Evolutionary conservation across 1,284 basidiomycete genomes (phyloP), one percentile per base, ranked within the genome.

Genomic region (Farysia itapuensis): DNA sequence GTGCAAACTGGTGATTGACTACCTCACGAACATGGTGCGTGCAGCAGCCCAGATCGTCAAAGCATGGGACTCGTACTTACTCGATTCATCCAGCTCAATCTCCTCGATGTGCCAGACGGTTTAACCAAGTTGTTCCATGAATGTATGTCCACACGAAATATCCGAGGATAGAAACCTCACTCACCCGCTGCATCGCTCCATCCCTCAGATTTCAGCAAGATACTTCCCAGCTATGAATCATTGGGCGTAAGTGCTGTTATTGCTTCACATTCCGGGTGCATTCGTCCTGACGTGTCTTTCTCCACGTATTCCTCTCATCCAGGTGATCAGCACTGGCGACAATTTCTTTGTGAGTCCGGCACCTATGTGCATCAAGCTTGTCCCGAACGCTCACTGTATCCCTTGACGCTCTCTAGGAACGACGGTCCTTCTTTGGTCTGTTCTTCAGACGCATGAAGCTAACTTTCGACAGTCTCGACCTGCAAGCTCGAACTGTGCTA

Each of bases 391-490:
- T n/a, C n/a, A n/a, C n/a, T n/a, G n/a, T n/a, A n/a, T n/a, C n/a
- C n/a, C n/a, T 26, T 24, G 58, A 60, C 21, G 45, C 49, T 36
- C 50, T 60, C 30, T 61, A 46, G 35, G 59, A 63, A 30, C 44
- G 59, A 22, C 40, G 59, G 14, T 63, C 59, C 9, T 63, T 57
- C 49, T 63, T 63, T 19, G 59, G 59, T 23, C 53, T 63, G 35
- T 58, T 40, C 43, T 63, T 53, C 25, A 52, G 59, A 5, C 48
- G 59, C 7, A 39, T 41, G 21, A 63, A 50, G 39, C 39, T 61
- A 3, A 40, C 56, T 25, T 61, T 61, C 29, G 58, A 61, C 39
- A 61, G 58, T 29, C 45, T 61, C 7, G 58, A 61, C 31, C 32
- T 61, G 18, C 52, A 61, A 30, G 52, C 58, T 2, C 46, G 48